Evolutionary conservation across 2,329 filamentous ascomycete species (phyloP).

Genomic region (Verticillium alfalfae): DNA sequence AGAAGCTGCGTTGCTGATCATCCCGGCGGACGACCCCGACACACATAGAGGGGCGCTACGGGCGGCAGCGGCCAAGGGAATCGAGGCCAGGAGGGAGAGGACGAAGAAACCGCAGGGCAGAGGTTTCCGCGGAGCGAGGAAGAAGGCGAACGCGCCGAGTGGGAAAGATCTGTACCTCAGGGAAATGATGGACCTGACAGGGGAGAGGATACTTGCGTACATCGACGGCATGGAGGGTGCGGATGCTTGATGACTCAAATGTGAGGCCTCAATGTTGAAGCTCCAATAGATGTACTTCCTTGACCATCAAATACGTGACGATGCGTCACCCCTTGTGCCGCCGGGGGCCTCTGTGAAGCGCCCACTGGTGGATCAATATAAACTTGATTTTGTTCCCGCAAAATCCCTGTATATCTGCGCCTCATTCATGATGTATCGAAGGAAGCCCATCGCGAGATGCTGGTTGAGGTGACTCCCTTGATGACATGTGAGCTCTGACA

Average conservation of each 20-base stretch:
- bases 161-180: slow-evolving; percentile 34
- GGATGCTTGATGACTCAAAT: neutral
- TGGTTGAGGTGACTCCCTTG: no score
- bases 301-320: no score
- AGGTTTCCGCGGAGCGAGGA: slow-evolving; percentile 13
- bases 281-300: no score
- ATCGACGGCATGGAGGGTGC: slow-evolving; percentile 7
- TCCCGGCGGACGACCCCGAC: slow-evolving; percentile 30
- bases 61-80: slow-evolving; percentile 36
- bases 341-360: no score
- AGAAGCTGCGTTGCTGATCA: slow-evolving; percentile 57
- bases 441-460: no score
- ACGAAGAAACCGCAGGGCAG: slow-evolving; percentile 20
- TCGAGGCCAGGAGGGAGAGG: slow-evolving; percentile 43
- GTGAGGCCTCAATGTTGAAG: no score
- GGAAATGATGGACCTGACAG: slow-evolving; percentile 37
- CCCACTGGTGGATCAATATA: no score
- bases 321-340: no score
- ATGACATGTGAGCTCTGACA: no score
- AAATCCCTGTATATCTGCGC: no score
- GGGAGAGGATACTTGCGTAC: slow-evolving; percentile 28
- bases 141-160: slow-evolving; percentile 26
- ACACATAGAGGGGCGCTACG: slow-evolving; percentile 28
- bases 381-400: no score
- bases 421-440: no score